A percentile compares a stretch with the other conserved stretches of the same genome.
These are phyloP conservation scores for Penicillium chermesinum DNA, from an alignment of 495 filamentous ascomycete genomes.

Conservation along the genomic window DNA sequence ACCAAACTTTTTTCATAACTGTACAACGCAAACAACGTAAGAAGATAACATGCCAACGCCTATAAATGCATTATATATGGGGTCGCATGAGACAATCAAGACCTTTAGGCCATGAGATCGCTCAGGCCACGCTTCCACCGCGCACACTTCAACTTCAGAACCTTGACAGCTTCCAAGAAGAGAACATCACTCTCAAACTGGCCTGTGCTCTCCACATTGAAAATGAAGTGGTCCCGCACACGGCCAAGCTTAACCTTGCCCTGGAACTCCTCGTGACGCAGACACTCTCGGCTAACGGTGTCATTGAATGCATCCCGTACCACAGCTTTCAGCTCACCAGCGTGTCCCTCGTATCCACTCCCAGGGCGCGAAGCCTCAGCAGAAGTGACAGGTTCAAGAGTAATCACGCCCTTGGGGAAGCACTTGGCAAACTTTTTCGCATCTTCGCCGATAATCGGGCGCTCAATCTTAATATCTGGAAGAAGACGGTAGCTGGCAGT, in stretches of 20 bases:
- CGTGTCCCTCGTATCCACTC: slow-evolving; percentile 66
- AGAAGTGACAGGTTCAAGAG: slow-evolving; percentile 62
- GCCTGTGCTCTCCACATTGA: slow-evolving; percentile 87
- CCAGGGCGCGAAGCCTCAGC: slow-evolving; percentile 57
- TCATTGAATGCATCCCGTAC: slow-evolving; percentile 79
- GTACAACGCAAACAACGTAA: slow-evolving; percentile 33
- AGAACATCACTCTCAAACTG: slow-evolving; percentile 87
- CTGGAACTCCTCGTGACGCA: slow-evolving; percentile 90
- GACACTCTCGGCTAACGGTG: slow-evolving; percentile 87
- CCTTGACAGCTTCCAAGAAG: slow-evolving; percentile 80
- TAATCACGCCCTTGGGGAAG: slow-evolving; percentile 88
- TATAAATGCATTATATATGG: slow-evolving; percentile 40
- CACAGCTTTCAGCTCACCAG: slow-evolving; percentile 75
- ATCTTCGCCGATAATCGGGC: slow-evolving; percentile 78
- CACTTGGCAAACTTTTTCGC: slow-evolving; percentile 86
- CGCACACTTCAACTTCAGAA: slow-evolving; percentile 73
- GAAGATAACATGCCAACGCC: slow-evolving; percentile 40
- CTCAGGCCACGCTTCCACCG: slow-evolving; percentile 58
- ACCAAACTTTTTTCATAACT: slow-evolving; percentile 40
- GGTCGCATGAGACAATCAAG: slow-evolving; percentile 6
- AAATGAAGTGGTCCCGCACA: slow-evolving; percentile 93
- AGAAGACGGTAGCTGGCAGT: slow-evolving; percentile 88
- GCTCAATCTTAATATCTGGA: slow-evolving; percentile 74
- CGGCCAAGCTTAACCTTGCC: slow-evolving; percentile 91
- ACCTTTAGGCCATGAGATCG: slow-evolving; percentile 46